phyloP scores from a whole-genome alignment of 257 asterid species.

The Leonotis leonurus region DNA sequence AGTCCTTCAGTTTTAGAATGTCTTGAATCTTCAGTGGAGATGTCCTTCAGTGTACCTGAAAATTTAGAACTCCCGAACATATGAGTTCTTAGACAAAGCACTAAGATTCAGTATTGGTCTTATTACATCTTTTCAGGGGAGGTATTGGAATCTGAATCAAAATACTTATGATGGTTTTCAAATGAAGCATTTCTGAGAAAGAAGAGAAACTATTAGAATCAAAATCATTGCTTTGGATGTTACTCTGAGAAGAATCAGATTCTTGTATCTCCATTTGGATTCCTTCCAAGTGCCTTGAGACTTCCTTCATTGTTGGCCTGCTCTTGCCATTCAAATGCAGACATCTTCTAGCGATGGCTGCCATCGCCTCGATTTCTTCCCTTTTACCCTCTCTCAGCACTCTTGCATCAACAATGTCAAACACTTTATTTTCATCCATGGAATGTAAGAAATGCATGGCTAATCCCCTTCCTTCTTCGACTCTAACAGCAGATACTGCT shows the following conservation, averaged over 20 bases:
- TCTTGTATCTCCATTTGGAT: slow-evolving; percentile 1
- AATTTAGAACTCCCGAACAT: no score
- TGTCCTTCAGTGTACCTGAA: no score
- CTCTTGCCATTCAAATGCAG: slow-evolving; percentile 26
- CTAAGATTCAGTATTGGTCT: no score
- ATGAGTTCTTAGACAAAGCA: no score
- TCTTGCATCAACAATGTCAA: no score
- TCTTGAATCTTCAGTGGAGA: no score
- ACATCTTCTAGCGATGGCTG: slow-evolving; percentile 27
- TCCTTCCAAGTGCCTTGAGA: slow-evolving; percentile 21
- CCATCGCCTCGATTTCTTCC: slow-evolving; percentile 21
- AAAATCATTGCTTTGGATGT: background rate
- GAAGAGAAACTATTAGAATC: slow-evolving; percentile 8
- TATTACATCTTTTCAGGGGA: no score
- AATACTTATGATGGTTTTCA: slow-evolving; percentile 7
- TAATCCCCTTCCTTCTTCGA: no score
- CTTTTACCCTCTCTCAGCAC: no score
- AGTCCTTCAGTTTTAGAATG: no score
- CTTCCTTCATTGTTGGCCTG: slow-evolving; percentile 40
- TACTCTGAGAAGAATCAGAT: background rate
- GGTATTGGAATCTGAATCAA: no score
- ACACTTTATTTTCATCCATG: slow-evolving; percentile 18
- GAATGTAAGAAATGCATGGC: slow-evolving; percentile 26
- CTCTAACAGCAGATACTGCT: no score
- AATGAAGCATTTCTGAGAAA: slow-evolving; percentile 1